Conservation (phyloP, 2,329 filamentous ascomycete species). For the Xylaria sp. region DNA sequence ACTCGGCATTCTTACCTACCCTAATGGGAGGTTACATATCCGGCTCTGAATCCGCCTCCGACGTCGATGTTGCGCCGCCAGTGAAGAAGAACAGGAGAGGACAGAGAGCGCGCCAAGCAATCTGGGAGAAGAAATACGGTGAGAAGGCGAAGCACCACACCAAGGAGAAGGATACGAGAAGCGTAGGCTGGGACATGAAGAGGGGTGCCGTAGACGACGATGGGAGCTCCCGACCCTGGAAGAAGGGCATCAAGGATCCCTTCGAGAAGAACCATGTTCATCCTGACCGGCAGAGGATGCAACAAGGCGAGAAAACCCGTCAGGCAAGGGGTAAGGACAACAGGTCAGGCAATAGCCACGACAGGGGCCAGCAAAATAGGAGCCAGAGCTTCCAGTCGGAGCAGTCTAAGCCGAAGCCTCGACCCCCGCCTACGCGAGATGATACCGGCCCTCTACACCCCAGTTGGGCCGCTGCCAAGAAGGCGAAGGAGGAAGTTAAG, state of each 20-base stretch:
- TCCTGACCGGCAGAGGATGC: slow-evolving; percentile 30
- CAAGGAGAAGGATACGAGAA: slow-evolving; percentile 37
- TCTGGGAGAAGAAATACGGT: slow-evolving; percentile 78
- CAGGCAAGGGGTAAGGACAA: not conserved
- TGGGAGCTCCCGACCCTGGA: slow-evolving; percentile 42
- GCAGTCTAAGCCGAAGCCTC: slow-evolving; percentile 24
- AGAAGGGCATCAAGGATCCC: slow-evolving; percentile 40
- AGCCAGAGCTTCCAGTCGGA: slow-evolving; percentile 11
- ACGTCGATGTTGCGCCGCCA: slow-evolving; percentile 55
- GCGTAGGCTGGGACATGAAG: slow-evolving; percentile 54
- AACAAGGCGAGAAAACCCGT: slow-evolving; percentile 25
- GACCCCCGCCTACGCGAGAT: slow-evolving; percentile 40
- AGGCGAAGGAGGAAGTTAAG: slow-evolving; percentile 52
- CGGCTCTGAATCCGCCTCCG: slow-evolving; percentile 64
- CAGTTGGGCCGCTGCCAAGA: slow-evolving; percentile 60
- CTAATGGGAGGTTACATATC: slow-evolving; percentile 77
- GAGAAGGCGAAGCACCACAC: slow-evolving; percentile 60
- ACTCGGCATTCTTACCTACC: slow-evolving; percentile 65
- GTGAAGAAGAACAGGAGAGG: slow-evolving; percentile 69
- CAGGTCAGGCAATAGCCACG: slow-evolving; percentile 1
- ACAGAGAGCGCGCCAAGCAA: slow-evolving; percentile 70
- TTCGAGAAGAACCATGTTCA: slow-evolving; percentile 31
- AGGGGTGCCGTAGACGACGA: slow-evolving; percentile 46
- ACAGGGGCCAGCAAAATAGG: slow-evolving; percentile 12
- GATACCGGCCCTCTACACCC: slow-evolving; percentile 53